A percentile compares a stretch with the other conserved stretches of the same genome.
Evolutionary conservation across 1,139 yeast species (phyloP).

Genomic region (Casaregolazyma suthepensis): DNA sequence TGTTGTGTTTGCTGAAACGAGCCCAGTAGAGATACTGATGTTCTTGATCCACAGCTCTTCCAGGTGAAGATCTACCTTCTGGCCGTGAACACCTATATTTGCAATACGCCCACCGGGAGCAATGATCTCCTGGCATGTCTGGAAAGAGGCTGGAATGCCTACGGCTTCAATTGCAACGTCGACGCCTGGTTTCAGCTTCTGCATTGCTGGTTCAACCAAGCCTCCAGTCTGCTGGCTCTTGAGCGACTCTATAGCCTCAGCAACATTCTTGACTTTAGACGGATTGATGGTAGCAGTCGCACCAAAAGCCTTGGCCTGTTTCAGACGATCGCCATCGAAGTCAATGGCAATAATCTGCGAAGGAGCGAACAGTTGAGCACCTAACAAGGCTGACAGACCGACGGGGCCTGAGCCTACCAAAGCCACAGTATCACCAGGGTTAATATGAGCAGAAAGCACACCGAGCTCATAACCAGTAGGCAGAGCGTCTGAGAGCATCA

Average conservation of each 20-base stretch:
- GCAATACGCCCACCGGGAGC: slow-evolving; percentile 45
- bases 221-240: slow-evolving; percentile 22
- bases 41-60: slow-evolving; percentile 44
- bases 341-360: slow-evolving; percentile 39
- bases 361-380: slow-evolving; percentile 37
- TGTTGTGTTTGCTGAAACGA: slow-evolving; percentile 41
- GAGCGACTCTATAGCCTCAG: slow-evolving; percentile 27
- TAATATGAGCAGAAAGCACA: slow-evolving; percentile 35
- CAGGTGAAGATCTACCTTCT: slow-evolving; percentile 37
- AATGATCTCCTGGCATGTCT: slow-evolving; percentile 40
- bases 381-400: slow-evolving; percentile 40
- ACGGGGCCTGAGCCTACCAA: slow-evolving; percentile 48
- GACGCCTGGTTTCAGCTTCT: slow-evolving; percentile 36
- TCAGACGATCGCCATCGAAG: slow-evolving; percentile 39
- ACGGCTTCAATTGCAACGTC: slow-evolving; percentile 47
- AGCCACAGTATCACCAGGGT: slow-evolving; percentile 41
- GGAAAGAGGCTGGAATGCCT: slow-evolving; percentile 42
- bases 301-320: slow-evolving; percentile 37
- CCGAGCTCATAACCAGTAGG: slow-evolving; percentile 46
- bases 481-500: slow-evolving; percentile 41
- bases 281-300: slow-evolving; percentile 41
- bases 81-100: slow-evolving; percentile 44
- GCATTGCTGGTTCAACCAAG: slow-evolving; percentile 14
- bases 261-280: slow-evolving; percentile 27
- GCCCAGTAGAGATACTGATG: slow-evolving; percentile 40